phyloP scores from a whole-genome alignment of 352 stramenopile genomes.

The Pythium angustatum region DNA sequence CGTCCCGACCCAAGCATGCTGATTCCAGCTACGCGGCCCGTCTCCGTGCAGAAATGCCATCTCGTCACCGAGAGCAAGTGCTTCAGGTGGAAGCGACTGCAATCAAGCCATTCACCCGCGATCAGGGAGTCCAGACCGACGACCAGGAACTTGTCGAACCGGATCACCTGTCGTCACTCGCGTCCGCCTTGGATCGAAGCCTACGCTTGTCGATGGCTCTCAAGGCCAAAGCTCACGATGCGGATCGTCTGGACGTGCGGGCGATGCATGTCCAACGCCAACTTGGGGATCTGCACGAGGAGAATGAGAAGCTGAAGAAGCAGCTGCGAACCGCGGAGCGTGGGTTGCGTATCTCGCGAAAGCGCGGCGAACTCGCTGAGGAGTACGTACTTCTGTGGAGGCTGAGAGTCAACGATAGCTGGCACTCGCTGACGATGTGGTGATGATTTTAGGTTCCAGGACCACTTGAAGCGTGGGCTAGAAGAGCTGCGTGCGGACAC shows the following conservation, averaged over 20 bases:
- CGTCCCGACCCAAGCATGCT: conserved; percentile 9
- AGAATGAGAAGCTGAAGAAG: conserved; percentile 27
- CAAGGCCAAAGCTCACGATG: conserved; percentile 43
- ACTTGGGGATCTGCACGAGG: conserved; percentile 11
- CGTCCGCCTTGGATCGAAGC: conserved; percentile 38
- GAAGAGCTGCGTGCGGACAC: conserved; percentile 19
- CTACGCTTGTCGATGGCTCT: conserved; percentile 41
- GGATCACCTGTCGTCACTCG: conserved; percentile 22
- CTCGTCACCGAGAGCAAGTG: background rate
- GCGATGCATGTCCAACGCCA: conserved; percentile 33
- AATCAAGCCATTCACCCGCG: conserved; percentile 20
- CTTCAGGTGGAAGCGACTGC: background rate
- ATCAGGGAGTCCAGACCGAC: conserved; percentile 12
- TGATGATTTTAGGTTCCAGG: conserved; percentile 11
- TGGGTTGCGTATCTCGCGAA: conserved; percentile 15
- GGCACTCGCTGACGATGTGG: background rate
- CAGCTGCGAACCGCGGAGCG: conserved; percentile 15
- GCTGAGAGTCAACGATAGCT: background rate
- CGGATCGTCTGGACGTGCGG: conserved; percentile 33
- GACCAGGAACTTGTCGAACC: too few relatives aligned
- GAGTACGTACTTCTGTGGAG: conserved; percentile 5
- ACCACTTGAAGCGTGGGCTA: conserved; percentile 19
- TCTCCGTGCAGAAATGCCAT: conserved; percentile 22
- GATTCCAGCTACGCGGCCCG: conserved; percentile 11
- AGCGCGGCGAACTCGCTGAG: conserved; percentile 16